These are phyloP conservation scores for Pseudogymnoascus sp. DNA, from an alignment of 2,329 filamentous ascomycete species.

Conservation along the genomic window DNA sequence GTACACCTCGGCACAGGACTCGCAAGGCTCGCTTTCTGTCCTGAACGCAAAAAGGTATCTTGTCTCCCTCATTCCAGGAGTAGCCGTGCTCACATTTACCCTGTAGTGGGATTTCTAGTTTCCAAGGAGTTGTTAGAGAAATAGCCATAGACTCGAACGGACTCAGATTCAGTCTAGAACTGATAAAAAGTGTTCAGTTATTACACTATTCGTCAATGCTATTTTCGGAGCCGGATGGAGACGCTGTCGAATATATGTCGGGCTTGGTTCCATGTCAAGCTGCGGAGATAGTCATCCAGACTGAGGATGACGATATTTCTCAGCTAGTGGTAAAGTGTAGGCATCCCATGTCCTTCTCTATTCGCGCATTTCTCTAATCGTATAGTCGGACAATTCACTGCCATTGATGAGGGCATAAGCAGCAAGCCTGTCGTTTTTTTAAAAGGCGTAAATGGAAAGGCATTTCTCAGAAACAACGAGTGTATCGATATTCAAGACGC, in stretches of 20 bases:
- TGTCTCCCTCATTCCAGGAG: background rate
- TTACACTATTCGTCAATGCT: slow-evolving; percentile 3
- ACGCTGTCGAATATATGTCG: background rate
- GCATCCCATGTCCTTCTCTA: background rate
- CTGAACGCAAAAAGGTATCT: background rate
- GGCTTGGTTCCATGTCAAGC: slow-evolving; percentile 8
- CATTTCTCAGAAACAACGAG: background rate
- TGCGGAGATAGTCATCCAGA: slow-evolving; percentile 12
- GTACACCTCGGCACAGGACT: slow-evolving; percentile 9
- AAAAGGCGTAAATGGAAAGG: background rate
- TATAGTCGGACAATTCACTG: background rate
- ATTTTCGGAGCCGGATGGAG: background rate
- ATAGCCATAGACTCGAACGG: background rate
- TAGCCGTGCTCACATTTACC: background rate
- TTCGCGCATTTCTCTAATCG: background rate
- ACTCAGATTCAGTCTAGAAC: background rate
- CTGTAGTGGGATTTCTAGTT: background rate
- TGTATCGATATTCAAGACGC: background rate
- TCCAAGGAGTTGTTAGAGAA: background rate
- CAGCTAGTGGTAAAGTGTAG: slow-evolving; percentile 8
- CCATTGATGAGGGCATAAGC: background rate
- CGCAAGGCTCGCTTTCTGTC: background rate
- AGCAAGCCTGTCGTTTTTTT: background rate
- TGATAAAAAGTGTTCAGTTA: background rate
- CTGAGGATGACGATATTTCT: background rate